Base-by-base conservation (phyloP, 164 flowering plant genomes). In the Paratinospora sagittata region DNA sequence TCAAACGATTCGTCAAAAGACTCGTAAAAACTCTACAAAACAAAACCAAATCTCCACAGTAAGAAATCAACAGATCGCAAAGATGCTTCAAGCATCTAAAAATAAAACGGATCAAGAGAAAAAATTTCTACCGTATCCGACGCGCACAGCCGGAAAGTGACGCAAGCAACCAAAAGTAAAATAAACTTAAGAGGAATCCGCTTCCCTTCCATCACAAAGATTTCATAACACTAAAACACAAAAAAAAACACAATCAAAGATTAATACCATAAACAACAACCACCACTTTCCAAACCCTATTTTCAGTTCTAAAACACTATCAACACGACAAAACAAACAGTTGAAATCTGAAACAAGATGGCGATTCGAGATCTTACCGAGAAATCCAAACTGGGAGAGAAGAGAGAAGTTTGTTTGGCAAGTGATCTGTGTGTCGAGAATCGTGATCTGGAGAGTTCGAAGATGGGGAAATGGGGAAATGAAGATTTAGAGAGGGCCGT, bases 1-100 rank as follows among this genome's bases (percentile, higher is more conserved):
- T 89, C 90, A 66, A 89, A 93, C 0, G 82, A 12, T 67, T 87
- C 92, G 57, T 93, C 96, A 66, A 90, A 93, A 16, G 98, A 84
- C 67, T 93, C 98, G 73, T 90, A 86, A 26, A 93, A 90, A 74
- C 79, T 70, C 97, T 90, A 34, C 10, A 7, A 58, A 60, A 45
- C 16, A 13, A 1, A n/a, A 10, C 8, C 23, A 23, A n/a, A 10
- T 61, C n/a, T 39, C 5, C 27, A 9, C 4, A 47, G 19, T 26
- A 12, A 55, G 12, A 39, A 7, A 37, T 1, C 10, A 34, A n/a
- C 13, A 71, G 36, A 71, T 45, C 70, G n/a, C 14, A 49, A 21
- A n/a, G 12, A 69, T 74, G 5, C 57, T n/a, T 1, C 41, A 33
- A 58, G n/a, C 23, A 24, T 33, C 23, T 11, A 6, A 67, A 39